phyloP scores from a whole-genome alignment of 164 flowering plant genomes.

The Umbilicus rupestris region DNA sequence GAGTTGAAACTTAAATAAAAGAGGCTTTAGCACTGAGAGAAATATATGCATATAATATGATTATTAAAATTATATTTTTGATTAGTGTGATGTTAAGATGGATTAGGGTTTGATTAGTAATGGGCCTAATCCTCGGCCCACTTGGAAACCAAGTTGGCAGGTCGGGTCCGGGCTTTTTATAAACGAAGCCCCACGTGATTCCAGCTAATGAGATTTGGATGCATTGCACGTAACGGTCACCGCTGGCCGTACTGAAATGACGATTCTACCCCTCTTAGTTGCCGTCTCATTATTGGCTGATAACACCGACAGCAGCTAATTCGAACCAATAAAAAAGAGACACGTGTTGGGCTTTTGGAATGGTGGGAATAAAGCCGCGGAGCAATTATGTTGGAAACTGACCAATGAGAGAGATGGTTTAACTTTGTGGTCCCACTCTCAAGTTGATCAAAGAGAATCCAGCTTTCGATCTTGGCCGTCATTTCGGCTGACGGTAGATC shows the following conservation, averaged over 20 bases:
- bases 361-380: conserved; percentile 16
- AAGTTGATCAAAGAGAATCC: conserved; percentile 13
- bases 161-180: background rate
- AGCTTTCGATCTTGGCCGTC: conserved; percentile 20
- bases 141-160: conserved; percentile 4
- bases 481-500: conserved; percentile 2
- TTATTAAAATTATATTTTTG: background rate
- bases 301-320: background rate
- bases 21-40: too few species aligned
- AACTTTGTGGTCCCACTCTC: conserved; percentile 12
- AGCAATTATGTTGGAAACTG: conserved; percentile 19
- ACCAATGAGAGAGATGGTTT: conserved; percentile 14
- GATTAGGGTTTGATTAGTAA: background rate
- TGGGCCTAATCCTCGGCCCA: background rate
- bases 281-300: background rate
- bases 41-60: too few species aligned
- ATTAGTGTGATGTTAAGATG: background rate
- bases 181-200: background rate
- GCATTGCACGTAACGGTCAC: background rate
- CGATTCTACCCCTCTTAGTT: background rate
- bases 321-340: background rate
- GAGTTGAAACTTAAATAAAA: too few species aligned
- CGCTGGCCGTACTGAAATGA: background rate
- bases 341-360: background rate
- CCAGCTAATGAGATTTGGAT: background rate